phyloP scores from a whole-genome alignment of 1,284 basidiomycete genomes.

The Exsudoporus floridanus region DNA sequence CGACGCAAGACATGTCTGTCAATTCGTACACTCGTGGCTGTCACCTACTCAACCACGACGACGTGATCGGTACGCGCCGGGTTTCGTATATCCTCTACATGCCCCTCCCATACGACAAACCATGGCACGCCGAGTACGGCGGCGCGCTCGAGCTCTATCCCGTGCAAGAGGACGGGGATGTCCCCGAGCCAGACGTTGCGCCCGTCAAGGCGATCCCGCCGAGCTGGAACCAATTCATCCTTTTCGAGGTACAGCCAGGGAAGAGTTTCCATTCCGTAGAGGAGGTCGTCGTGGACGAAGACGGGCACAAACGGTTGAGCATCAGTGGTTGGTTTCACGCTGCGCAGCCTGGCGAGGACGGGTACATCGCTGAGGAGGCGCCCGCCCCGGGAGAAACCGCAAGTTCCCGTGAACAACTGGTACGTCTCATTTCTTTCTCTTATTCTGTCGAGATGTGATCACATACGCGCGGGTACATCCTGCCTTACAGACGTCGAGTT shows the following conservation, averaged over 20 bases:
- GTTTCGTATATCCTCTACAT: slow-evolving; percentile 98
- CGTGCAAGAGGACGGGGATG: slow-evolving; percentile 46
- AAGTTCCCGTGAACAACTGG: slow-evolving; percentile 74
- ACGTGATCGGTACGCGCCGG: slow-evolving; percentile 93
- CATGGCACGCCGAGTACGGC: slow-evolving; percentile 81
- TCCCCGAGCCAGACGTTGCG: slow-evolving; percentile 59
- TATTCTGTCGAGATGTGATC: background rate
- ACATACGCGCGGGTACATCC: background rate
- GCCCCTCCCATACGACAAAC: slow-evolving; percentile 75
- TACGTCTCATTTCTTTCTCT: slow-evolving; percentile 38
- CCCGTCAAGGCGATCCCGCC: slow-evolving; percentile 71
- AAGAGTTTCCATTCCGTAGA: slow-evolving; percentile 97
- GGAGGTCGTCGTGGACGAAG: slow-evolving; percentile 86
- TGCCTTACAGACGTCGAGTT: slow-evolving; percentile 52
- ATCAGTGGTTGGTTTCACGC: slow-evolving; percentile 98
- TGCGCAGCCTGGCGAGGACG: slow-evolving; percentile 88
- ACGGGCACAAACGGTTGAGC: slow-evolving; percentile 74
- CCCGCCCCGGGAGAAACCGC: slow-evolving; percentile 49
- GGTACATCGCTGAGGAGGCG: slow-evolving; percentile 58
- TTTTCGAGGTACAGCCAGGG: slow-evolving; percentile 90
- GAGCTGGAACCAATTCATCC: slow-evolving; percentile 96
- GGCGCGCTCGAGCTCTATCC: slow-evolving; percentile 97
- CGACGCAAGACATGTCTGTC: slow-evolving; percentile 95
- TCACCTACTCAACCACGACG: slow-evolving; percentile 96
- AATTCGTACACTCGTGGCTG: slow-evolving; percentile 90